Evolutionary conservation across 495 filamentous ascomycete species (phyloP), one percentile per base, ranked within the genome.

Genomic region (Xylaria nigripes): DNA sequence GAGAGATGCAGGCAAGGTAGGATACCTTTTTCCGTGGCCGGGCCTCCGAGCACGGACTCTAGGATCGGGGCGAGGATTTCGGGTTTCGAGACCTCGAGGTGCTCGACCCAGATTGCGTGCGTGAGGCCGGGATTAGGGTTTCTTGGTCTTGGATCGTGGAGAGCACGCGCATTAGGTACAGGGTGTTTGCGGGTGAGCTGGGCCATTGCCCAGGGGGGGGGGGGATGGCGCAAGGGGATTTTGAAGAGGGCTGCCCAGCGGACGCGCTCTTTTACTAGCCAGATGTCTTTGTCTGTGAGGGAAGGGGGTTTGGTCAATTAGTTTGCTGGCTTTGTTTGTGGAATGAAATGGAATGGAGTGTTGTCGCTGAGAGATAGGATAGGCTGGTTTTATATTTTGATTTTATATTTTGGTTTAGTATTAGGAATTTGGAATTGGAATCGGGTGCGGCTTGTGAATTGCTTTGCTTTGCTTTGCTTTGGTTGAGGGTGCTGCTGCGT

Each of bases 201-300:
- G n/a, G n/a, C n/a, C n/a, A n/a, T n/a, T n/a, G n/a, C n/a, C n/a
- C n/a, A n/a, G n/a, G n/a, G n/a, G n/a, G 0, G 76, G 69, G 0
- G 85, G 86, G 65, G 88, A 87, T 10, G 76, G 73, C 12, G 79
- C 48, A 88, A 83, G 32, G 86, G 85, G 15, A 88, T 70, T 16
- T 71, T 62, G 71, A 87, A 86, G 52, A 68, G 64, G 0, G 55
- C 55, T 1, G 80, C 73, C 83, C 83, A 88, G 55, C 81, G 80
- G n/a, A 68, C 18, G 16, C 84, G 82, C 61, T 88, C 83, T 8
- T 47, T 36, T 51, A 70, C 61, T 50, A 86, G 81, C 78, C 80
- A 90, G 56, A 72, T 70, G 60, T 78, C 80, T 65, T 90, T 89
- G 70, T 90, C 83, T 87, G 46, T 36, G n/a, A n/a, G n/a, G n/a